Evolutionary conservation across 2,329 filamentous ascomycete genomes (phyloP), one percentile per base, ranked within the genome.

Genomic region (Colletotrichum sp.): DNA sequence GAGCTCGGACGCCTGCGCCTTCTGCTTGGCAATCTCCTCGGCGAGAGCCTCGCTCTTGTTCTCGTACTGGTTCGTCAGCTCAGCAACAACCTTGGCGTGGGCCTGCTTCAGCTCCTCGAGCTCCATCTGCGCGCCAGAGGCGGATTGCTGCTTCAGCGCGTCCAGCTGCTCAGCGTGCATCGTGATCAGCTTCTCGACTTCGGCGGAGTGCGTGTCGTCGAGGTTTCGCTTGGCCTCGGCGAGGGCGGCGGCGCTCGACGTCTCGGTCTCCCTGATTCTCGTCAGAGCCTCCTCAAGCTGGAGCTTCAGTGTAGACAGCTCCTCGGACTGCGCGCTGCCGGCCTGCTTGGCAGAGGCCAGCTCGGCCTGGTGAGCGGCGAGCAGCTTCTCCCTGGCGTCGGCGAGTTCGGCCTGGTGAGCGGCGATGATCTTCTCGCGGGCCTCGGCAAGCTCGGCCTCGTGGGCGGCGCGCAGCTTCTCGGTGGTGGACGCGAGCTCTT

Each of bases 111-210:
- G 79, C 72, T 87, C 87, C 78, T 89, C 86, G 6, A 90, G 81
- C 77, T 90, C 87, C 61, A 81, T 84, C 76, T 84, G 83, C 15
- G 83, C 79, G 49, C 79, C 82, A 32, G 84, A 82, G 6, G 81
- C 80, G 3, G 84, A 81, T 69, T 88, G 85, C 13, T 81, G 79
- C 82, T 86, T 87, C 79, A 87, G 80, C 36, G 79, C 80, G 16
- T 87, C 85, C 66, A 88, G 79, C 16, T 84, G 83, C 72, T 89
- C 85, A 6, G 84, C 82, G 77, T 89, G 86, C 70, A 85, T 81
- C 27, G 82, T 82, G 49, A 87, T 82, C 22, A 90, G 82, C 78
- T 88, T 88, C 78, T 89, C 86, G 29, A 91, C 83, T 75, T 90
- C 87, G 27, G 84, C 84, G 57, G 87, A 85, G 80, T 89, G 85